Percentiles rank a stretch among this genome's conserved stretches.
phyloP scores from a whole-genome alignment of 1,284 basidiomycete species.

The Naganishia liquefaciens region DNA sequence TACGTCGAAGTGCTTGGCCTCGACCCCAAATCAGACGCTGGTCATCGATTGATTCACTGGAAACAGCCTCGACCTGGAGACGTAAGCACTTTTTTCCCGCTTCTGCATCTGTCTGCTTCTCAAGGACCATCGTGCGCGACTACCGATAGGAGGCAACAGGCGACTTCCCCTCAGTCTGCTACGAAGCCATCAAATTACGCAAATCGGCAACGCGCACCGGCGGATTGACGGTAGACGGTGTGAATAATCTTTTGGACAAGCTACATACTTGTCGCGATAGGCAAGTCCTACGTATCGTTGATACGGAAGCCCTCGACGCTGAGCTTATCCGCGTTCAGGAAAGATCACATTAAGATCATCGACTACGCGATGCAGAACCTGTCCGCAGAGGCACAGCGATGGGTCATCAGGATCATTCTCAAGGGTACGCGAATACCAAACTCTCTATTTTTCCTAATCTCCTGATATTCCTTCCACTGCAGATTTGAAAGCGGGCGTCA shows the following conservation, averaged over 20 bases:
- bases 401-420: slow-evolving; percentile 88
- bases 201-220: slow-evolving; percentile 68
- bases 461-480: neutral
- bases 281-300: slow-evolving; percentile 36
- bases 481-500: slow-evolving; percentile 56
- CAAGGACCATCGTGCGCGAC: neutral
- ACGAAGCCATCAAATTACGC: slow-evolving; percentile 78
- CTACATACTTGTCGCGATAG: slow-evolving; percentile 50
- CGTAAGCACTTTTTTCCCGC: slow-evolving; percentile 37
- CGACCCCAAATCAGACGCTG: slow-evolving; percentile 71
- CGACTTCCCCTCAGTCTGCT: slow-evolving; percentile 81
- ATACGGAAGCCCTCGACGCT: slow-evolving; percentile 5
- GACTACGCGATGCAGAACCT: slow-evolving; percentile 73
- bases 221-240: slow-evolving; percentile 68
- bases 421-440: slow-evolving; percentile 60
- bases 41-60: slow-evolving; percentile 80
- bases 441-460: neutral
- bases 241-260: slow-evolving; percentile 77
- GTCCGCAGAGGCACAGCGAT: slow-evolving; percentile 80
- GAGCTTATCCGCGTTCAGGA: slow-evolving; percentile 56
- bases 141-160: slow-evolving; percentile 56
- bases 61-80: slow-evolving; percentile 64
- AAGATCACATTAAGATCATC: slow-evolving; percentile 70
- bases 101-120: neutral
- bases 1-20: slow-evolving; percentile 86